Conservation (phyloP, 768 basidiomycete species). For the Kwoniella botswanensis region DNA sequence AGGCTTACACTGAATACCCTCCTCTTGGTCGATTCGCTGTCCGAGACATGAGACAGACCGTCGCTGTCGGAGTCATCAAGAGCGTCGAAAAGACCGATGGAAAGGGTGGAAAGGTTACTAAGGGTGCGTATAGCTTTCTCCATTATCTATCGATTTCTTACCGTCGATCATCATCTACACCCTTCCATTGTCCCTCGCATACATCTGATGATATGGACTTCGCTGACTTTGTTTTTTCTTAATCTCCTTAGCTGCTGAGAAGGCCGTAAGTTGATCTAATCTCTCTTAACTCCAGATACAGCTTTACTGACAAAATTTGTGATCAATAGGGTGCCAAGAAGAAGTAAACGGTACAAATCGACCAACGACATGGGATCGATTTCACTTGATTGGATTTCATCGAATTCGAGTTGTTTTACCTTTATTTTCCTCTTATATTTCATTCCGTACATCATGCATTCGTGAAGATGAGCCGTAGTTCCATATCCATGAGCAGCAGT, state of each 20-base stretch:
- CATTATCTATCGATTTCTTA: too few relatives aligned
- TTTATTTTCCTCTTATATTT: slow-evolving; percentile 11
- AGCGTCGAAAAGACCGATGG: slow-evolving; percentile 79
- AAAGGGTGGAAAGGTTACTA: slow-evolving; percentile 73
- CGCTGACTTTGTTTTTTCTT: not conserved
- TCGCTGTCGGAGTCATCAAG: slow-evolving; percentile 99
- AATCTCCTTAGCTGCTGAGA: slow-evolving; percentile 1
- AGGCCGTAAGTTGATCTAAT: not conserved
- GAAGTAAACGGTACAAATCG: slow-evolving; percentile 28
- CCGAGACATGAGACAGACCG: slow-evolving; percentile 99
- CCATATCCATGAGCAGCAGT: too few relatives aligned
- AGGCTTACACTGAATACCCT: slow-evolving; percentile 91
- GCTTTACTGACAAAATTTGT: too few relatives aligned
- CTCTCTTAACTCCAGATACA: too few relatives aligned
- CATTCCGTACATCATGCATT: slow-evolving; percentile 22
- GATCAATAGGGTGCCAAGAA: slow-evolving; percentile 25
- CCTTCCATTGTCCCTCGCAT: too few relatives aligned
- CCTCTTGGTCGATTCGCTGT: slow-evolving; percentile 96
- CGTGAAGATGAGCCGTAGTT: slow-evolving; percentile 4
- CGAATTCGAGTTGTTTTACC: not conserved
- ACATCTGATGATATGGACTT: not conserved
- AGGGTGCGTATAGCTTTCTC: slow-evolving; percentile 40
- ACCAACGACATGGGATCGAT: not conserved
- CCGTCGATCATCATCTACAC: too few relatives aligned
- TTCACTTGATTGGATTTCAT: not conserved